Base-by-base conservation (phyloP, 768 basidiomycete genomes). In the Hericium coralloides region DNA sequence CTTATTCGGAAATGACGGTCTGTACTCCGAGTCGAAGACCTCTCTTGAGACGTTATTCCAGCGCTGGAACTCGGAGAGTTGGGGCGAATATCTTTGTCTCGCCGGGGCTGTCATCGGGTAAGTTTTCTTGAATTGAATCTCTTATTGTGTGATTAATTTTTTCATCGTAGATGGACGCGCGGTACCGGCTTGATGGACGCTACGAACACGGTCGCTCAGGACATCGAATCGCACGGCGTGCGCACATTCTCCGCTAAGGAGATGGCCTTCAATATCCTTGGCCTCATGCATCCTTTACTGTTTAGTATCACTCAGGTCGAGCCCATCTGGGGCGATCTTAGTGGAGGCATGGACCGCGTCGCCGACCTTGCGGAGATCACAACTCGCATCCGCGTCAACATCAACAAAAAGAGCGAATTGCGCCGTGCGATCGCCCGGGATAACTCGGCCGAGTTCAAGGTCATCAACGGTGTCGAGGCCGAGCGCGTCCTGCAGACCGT, bases 251-350 rank as follows among this genome's bases (percentile, higher is more conserved):
- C 95, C 0, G 89, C 97, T 26, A 98, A 98, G 76, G 97, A 99
- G 74, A 99, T 98, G 97, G 95, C 97, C 0, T 99, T 99, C 84
- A 99, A 99, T 73, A 93, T 99, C 66, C 87, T 99, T 55, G 95
- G 97, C 58, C 80, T 99, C 52, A 98, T 99, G 95, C 97, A 99
- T 68, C 97, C 97, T 48, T 84, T 98, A 6, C 81, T 99, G 54
- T 98, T 98, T 83, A 97, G 95, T 72, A 95, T 99, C 67, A 97
- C 95, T 12, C 97, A 99, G 70, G 95, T 98, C 49, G 95, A 99
- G 69, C 95, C 97, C 9, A 95, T 98, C 68, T 98, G 97, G 97
- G 97, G 95, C 55, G 97, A 98, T 69, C 78, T 98, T 60, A 97
- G 95, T 64, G 95, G 95, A 65, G 95, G 95, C 37, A 98, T 98